phyloP scores from a whole-genome alignment of 2,329 filamentous ascomycete species.

The Colletotrichum tamarilloi region DNA sequence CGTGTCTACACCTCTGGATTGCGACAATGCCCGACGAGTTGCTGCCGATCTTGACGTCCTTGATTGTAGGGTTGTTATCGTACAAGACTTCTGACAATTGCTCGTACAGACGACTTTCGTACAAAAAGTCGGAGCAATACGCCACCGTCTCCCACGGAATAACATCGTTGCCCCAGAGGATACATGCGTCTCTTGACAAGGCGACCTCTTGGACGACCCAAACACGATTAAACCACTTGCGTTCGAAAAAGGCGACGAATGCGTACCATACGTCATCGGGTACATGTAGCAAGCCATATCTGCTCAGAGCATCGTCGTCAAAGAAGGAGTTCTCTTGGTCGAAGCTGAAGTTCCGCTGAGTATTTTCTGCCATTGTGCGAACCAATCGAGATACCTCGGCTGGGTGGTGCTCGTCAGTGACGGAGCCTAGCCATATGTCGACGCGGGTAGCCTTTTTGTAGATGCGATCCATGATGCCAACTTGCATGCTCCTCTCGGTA shows the following conservation, averaged over 20 bases:
- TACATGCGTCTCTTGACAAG: conserved; percentile 23
- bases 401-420: conserved; percentile 8
- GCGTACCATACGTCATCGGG: conserved; percentile 22
- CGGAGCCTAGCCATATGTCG: conserved; percentile 35
- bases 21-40: conserved; percentile 25
- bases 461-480: conserved; percentile 36
- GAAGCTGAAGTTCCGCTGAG: not conserved
- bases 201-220: conserved; percentile 37
- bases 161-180: conserved; percentile 28
- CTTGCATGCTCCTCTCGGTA: conserved; percentile 24
- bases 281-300: conserved; percentile 1
- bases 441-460: conserved; percentile 34
- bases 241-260: conserved; percentile 31
- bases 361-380: conserved; percentile 14
- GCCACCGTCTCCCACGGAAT: conserved; percentile 31
- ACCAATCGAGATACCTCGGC: conserved; percentile 9
- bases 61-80: conserved; percentile 20
- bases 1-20: conserved; percentile 22
- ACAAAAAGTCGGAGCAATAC: conserved; percentile 22
- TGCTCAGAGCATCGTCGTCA: not conserved
- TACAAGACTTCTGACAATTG: conserved; percentile 19
- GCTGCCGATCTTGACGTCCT: conserved; percentile 12
- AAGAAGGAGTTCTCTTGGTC: not conserved
- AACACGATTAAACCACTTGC: conserved; percentile 34
- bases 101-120: conserved; percentile 21